Evolutionary conservation across 1,139 yeast genomes (phyloP), one percentile per base, ranked within the genome.

Genomic region (Zygosaccharomyces pseudobailii): DNA sequence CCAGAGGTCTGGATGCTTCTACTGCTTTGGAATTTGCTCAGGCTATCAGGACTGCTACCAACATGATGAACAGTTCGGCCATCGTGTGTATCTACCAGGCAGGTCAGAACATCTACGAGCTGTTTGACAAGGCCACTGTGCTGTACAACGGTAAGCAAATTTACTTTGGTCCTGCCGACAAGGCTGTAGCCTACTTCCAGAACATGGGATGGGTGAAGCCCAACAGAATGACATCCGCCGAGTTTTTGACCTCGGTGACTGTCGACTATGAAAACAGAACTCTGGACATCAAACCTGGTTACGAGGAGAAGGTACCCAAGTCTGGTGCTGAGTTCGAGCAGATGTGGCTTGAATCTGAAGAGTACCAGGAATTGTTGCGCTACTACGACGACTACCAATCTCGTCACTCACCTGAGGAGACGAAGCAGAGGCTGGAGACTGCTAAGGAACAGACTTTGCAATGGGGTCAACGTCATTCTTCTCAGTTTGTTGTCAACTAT

Each of bases 1-100:
- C 88, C n/a, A 73, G 87, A 66, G 88, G 88, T 62, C 71, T 82
- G 52, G 88, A 82, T 69, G 82, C 88, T 21, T 79, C 87, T 6
- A 82, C 88, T 20, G 88, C 88, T 23, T 71, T 82, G 55, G 87
- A 82, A 59, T 82, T 76, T 59, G 72, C 79, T 19, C 77, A 74
- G 60, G 84, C 85, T 44, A 72, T 82, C 38, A 77, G 84, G 62
- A 74, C 82, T 1, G 73, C 80, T 19, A 80, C 87, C 13, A 76
- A 76, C 54, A 65, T 81, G 59, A 65, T 79, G 63, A 72, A 73
- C 49, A 72, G 75, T 43, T 75, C 84, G 23, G 82, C 84, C 3
- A 68, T 82, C 47, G 82, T 81, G 43, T 78, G 84, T 43, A 72
- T 76, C 52, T 82, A 82, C 62, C 88, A 82, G 67, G 85, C 86